phyloP scores from a whole-genome alignment of 108 stramenopile species.

The Nitzschia sp. region DNA sequence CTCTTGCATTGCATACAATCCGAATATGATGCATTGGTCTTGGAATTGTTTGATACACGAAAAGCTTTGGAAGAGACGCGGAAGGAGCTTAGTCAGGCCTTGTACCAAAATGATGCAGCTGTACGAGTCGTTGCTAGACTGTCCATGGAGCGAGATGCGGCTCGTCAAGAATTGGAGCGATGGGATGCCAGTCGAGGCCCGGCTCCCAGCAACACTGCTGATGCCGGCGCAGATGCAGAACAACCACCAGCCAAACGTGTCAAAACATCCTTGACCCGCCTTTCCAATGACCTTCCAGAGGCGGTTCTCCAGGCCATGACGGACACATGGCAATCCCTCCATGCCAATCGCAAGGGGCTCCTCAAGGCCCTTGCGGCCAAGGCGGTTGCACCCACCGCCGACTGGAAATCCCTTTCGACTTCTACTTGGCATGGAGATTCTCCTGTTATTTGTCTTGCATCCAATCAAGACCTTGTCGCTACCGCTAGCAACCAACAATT shows the following conservation, averaged over 20 bases:
- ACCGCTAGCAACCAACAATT: no score
- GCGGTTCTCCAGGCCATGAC: slow-evolving; percentile 48
- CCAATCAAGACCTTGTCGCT: no score
- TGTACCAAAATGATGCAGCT: slow-evolving; percentile 97
- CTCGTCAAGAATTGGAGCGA: slow-evolving; percentile 51
- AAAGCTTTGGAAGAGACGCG: slow-evolving; percentile 85
- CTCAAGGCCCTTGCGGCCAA: slow-evolving; percentile 33
- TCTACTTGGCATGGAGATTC: no score
- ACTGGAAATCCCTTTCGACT: no score
- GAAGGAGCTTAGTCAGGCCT: slow-evolving; percentile 77
- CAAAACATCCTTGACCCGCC: slow-evolving; percentile 6
- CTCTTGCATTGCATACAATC: slow-evolving; percentile 61
- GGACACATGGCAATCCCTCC: slow-evolving; percentile 53
- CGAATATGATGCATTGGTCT: slow-evolving; percentile 87
- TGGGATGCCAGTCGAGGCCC: slow-evolving; percentile 37
- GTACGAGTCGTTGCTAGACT: slow-evolving; percentile 92
- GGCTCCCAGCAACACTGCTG: neutral
- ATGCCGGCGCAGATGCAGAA: slow-evolving; percentile 4
- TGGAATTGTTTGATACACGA: slow-evolving; percentile 86
- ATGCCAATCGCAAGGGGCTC: slow-evolving; percentile 46
- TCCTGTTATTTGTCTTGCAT: no score
- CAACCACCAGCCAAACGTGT: slow-evolving; percentile 25
- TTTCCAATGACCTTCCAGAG: slow-evolving; percentile 46
- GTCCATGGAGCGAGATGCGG: slow-evolving; percentile 83
- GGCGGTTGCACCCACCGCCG: slow-evolving; percentile 20